These are phyloP conservation scores for Thermomucor indicae-seudaticae DNA, from an alignment of 371 early-diverging fungal species.

Conservation along the genomic window DNA sequence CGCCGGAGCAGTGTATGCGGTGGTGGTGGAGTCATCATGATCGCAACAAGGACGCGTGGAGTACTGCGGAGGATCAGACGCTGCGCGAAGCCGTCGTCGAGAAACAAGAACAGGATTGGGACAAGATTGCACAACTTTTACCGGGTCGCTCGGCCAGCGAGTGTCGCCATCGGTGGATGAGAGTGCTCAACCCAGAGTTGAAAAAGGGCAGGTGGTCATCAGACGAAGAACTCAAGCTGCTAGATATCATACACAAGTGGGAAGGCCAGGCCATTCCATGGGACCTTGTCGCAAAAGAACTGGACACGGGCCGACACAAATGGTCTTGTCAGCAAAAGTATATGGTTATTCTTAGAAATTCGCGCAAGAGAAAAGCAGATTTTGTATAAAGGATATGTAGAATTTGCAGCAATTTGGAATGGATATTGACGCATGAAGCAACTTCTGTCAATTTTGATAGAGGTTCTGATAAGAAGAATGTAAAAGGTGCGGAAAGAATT, in stretches of 20 bases:
- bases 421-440: too few relatives aligned
- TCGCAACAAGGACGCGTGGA: slow-evolving; percentile 13
- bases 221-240: slow-evolving; percentile 27
- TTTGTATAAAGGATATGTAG: too few relatives aligned
- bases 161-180: slow-evolving; percentile 23
- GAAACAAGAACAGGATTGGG: slow-evolving; percentile 16
- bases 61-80: slow-evolving; percentile 23
- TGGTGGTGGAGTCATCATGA: slow-evolving; percentile 12
- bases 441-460: too few relatives aligned
- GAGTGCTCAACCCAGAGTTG: slow-evolving; percentile 2
- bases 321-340: too few relatives aligned
- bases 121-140: slow-evolving; percentile 20
- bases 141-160: slow-evolving; percentile 17
- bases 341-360: too few relatives aligned
- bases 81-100: slow-evolving; percentile 22
- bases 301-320: slow-evolving; percentile 28
- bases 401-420: too few relatives aligned
- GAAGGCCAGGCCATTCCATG: slow-evolving; percentile 8
- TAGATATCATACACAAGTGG: slow-evolving; percentile 27
- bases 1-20: slow-evolving; percentile 28
- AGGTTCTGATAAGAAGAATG: too few relatives aligned
- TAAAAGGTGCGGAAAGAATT: too few relatives aligned
- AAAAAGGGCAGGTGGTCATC: slow-evolving; percentile 23
- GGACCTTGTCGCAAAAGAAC: slow-evolving; percentile 18
- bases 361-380: too few relatives aligned